Conservation (phyloP, 148 eudicot species). For the Camellia lanceoleosa region DNA sequence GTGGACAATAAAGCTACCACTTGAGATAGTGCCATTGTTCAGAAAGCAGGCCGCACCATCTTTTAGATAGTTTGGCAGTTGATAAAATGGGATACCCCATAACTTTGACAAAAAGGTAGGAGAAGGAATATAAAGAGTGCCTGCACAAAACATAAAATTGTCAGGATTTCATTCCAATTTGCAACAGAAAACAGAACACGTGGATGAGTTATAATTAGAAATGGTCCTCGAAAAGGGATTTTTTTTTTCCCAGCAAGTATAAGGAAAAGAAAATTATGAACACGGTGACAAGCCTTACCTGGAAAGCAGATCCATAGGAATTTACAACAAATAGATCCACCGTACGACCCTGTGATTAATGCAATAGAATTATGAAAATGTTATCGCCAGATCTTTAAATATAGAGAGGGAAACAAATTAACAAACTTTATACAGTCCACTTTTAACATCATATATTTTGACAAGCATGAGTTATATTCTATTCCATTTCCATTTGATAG, state of each 20-base stretch:
- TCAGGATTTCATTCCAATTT: slow-evolving; percentile 4
- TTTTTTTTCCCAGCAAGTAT: neutral
- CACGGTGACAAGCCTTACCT: slow-evolving; percentile 42
- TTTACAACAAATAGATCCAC: slow-evolving; percentile 96
- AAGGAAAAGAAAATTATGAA: neutral
- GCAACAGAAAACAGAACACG: neutral
- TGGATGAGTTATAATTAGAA: neutral
- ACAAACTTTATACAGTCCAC: neutral
- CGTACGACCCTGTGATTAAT: slow-evolving; percentile 59
- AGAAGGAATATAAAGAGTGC: slow-evolving; percentile 91
- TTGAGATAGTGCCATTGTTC: slow-evolving; percentile 59
- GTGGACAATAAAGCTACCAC: slow-evolving; percentile 36
- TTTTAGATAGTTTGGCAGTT: slow-evolving; percentile 75
- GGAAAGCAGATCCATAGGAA: slow-evolving; percentile 96
- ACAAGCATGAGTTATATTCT: neutral
- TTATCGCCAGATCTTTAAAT: slow-evolving; percentile 20
- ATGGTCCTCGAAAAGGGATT: neutral
- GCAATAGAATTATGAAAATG: neutral
- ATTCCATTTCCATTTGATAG: neutral
- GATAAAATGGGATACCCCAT: slow-evolving; percentile 94
- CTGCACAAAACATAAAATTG: slow-evolving; percentile 39
- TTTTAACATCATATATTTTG: neutral
- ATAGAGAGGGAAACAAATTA: neutral
- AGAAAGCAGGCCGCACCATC: slow-evolving; percentile 99
- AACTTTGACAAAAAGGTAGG: slow-evolving; percentile 82